Conservation (phyloP, 1,139 yeast genomes). For the Saccharomyces hybrid region DNA sequence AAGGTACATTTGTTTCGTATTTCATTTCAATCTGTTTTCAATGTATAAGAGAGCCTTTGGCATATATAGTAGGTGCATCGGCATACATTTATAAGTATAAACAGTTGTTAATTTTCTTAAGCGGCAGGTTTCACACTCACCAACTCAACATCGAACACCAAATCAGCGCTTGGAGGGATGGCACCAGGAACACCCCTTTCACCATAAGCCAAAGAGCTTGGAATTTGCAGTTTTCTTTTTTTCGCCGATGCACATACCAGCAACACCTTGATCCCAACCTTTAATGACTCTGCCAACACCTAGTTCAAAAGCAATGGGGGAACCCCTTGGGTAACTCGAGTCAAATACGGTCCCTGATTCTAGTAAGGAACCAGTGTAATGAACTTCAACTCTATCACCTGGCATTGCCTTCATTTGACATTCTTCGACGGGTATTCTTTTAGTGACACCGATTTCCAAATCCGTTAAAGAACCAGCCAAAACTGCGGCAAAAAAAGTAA, state of each 20-base stretch:
- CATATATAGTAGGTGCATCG: background rate
- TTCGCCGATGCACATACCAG: constrained; percentile 82
- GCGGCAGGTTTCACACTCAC: constrained; percentile 23
- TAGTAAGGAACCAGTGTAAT: constrained; percentile 59
- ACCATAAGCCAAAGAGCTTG: constrained; percentile 74
- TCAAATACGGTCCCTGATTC: constrained; percentile 68
- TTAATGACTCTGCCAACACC: constrained; percentile 73
- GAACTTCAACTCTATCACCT: constrained; percentile 65
- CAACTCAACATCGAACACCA: constrained; percentile 52
- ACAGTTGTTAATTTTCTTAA: background rate
- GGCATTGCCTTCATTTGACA: constrained; percentile 50
- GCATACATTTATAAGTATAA: background rate
- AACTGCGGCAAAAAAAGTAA: constrained; percentile 6
- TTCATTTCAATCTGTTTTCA: background rate
- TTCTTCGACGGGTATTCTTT: constrained; percentile 41
- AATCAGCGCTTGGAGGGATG: constrained; percentile 67
- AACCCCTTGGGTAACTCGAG: constrained; percentile 56
- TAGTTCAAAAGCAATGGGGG: constrained; percentile 59
- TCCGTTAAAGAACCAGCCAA: constrained; percentile 23
- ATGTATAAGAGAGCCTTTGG: background rate
- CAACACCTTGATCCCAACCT: constrained; percentile 85
- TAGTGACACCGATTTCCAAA: constrained; percentile 36
- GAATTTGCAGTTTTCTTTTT: constrained; percentile 70
- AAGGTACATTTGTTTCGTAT: background rate
- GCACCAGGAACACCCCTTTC: constrained; percentile 63